Percentiles rank a stretch among this genome's conserved stretches.
phyloP scores from a whole-genome alignment of 2,329 filamentous ascomycete species.

The Sporothrix globosa region DNA sequence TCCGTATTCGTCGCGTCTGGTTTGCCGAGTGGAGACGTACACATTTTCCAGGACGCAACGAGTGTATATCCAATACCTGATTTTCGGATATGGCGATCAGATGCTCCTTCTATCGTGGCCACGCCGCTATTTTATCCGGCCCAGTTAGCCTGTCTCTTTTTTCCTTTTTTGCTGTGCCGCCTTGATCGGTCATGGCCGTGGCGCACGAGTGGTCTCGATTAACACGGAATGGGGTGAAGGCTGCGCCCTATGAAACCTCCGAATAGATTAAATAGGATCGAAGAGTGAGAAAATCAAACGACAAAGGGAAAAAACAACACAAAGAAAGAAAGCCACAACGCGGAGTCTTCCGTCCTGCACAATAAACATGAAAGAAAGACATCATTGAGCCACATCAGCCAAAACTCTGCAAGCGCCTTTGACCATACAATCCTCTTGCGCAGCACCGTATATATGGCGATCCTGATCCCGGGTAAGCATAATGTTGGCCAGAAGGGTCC shows the following conservation, averaged over 20 bases:
- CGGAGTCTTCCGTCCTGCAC: background rate
- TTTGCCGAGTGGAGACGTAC: background rate
- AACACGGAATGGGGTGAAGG: background rate
- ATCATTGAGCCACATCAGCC: background rate
- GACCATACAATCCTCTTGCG: background rate
- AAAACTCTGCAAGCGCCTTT: background rate
- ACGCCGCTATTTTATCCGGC: slow-evolving; percentile 2
- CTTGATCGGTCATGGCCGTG: slow-evolving; percentile 6
- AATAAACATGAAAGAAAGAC: background rate
- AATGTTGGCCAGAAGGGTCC: background rate
- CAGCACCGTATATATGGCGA: background rate
- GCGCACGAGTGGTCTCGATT: background rate
- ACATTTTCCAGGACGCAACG: background rate
- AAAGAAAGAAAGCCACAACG: background rate
- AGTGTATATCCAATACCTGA: background rate
- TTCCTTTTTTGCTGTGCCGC: background rate
- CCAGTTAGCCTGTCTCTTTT: background rate
- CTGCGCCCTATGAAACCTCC: background rate
- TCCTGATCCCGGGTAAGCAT: slow-evolving; percentile 19
- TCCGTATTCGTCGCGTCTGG: background rate
- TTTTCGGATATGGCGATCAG: background rate
- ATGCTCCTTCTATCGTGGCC: background rate
- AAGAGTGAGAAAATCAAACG: slow-evolving; percentile 9
- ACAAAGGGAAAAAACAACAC: background rate
- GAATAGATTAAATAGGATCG: slow-evolving; percentile 7